Evolutionary conservation across 345 rosid genomes (phyloP), one percentile per base, ranked within the genome.

Genomic region (Syzygium aromaticum): DNA sequence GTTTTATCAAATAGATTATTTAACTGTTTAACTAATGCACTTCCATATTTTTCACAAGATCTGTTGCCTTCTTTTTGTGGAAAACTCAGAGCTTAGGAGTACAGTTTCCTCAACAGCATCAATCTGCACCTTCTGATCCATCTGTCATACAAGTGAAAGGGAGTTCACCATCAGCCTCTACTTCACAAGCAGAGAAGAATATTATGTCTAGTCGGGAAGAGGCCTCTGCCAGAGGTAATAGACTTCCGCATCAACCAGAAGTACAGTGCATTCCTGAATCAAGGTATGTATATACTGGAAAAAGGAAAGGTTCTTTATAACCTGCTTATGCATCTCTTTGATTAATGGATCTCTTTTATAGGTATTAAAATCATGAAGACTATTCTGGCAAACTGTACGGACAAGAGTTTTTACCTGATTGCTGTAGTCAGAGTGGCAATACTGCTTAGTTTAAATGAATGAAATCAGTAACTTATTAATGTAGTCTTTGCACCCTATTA

Each of bases 61-160:
- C 21, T 43, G 3, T 28, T 61, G 30, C 63, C 77, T 77, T 84
- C 54, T 67, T 21, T 49, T 52, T 53, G 56, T 51, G 85, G n/a
- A 84, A 87, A 84, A 86, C 84, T 73, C 95, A 97, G 99, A 87
- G 90, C 78, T 94, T 97, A 38, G 99, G 99, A 87, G 98, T 97
- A 85, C 92, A 95, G 86, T 96, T 97, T 92, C 93, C 98, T 85
- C 97, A 93, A 87, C 92, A 96, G 86, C 87, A 94, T 52, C 88
- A 52, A 21, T 86, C 88, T 64, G 67, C 77, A 43, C 87, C 88
- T 85, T n/a, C 89, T 3, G 90, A 85, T 87, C 85, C 57, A 54
- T 91, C 93, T 52, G 28, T 94, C 85, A 88, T 91, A 52, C 91
- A 89, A 86, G 90, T 90, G 52, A 73, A 73, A 9, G 56, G 52